These are phyloP conservation scores for Mediolabrus comicus DNA, from an alignment of 108 stramenopile genomes.

Conservation along the genomic window DNA sequence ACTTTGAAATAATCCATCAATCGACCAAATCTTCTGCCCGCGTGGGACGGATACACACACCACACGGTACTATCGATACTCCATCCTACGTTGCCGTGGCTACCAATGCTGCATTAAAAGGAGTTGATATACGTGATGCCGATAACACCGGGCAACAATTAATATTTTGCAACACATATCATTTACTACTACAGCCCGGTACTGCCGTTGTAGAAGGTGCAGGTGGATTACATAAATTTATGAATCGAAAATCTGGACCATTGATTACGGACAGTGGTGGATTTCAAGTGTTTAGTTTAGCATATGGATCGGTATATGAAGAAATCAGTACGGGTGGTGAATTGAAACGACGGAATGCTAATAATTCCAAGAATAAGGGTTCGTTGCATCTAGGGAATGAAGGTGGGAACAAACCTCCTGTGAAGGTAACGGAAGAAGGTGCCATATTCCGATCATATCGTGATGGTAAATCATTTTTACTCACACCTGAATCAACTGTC, in stretches of 20 bases:
- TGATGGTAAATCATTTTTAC: conserved; percentile 77
- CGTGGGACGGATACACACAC: conserved; percentile 77
- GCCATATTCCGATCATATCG: conserved; percentile 85
- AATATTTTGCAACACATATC: conserved; percentile 94
- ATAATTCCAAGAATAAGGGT: conserved; percentile 34
- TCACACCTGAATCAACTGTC: conserved; percentile 92
- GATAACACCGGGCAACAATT: conserved; percentile 76
- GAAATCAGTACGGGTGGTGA: conserved; percentile 77
- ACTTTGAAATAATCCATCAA: conserved; percentile 83
- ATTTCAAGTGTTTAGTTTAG: conserved; percentile 91
- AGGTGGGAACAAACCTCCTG: conserved; percentile 26
- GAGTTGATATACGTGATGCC: conserved; percentile 79
- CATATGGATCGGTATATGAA: conserved; percentile 82
- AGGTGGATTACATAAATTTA: conserved; percentile 92
- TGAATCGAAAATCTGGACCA: conserved; percentile 67
- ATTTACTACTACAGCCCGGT: conserved; percentile 91
- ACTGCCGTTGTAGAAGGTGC: conserved; percentile 76
- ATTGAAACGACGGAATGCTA: conserved; percentile 76
- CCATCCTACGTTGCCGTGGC: conserved; percentile 93
- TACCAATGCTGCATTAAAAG: conserved; percentile 90
- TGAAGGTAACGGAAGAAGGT: conserved; percentile 90
- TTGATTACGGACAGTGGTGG: conserved; percentile 94
- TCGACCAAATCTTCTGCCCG: conserved; percentile 79
- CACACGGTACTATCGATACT: conserved; percentile 79
- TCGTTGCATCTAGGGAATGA: not conserved